Evolutionary conservation across 345 rosid genomes (phyloP), one percentile per base, ranked within the genome.

Genomic region (Salix suchowensis): DNA sequence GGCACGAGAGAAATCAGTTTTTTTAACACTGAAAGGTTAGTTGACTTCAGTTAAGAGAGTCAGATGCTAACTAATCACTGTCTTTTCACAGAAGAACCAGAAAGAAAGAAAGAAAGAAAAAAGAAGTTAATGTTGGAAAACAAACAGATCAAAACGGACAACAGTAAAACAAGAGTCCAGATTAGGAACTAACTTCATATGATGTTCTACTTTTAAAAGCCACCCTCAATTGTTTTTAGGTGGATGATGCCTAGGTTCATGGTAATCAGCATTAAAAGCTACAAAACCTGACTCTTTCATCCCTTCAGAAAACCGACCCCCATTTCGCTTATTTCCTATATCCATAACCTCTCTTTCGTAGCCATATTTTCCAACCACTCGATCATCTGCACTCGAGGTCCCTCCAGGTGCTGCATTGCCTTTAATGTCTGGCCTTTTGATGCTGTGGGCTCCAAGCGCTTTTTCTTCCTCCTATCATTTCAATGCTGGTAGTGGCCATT

Each of bases 231-330:
- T 91, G 70, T 92, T 88, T 87, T 88, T 91, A 34, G 97, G 96
- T 52, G 97, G 96, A 79, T 91, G 97, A 77, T 88, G 96, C 80
- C 91, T 89, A 34, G 94, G 89, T 64, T 82, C 54, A 86, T 82
- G 87, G 78, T 92, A 92, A 84, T 92, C 97, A 52, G 89, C 91
- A 82, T 77, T 88, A 76, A 84, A 89, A 77, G 90, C 90, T n/a
- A 87, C 89, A 71, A 91, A 87, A 74, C 85, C 91, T 46, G 77
- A 82, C 6, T 82, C 86, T 32, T 78, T 88, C 60, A 21, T 75
- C 70, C 77, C 85, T 73, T 81, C 74, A 58, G 68, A 18, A 30
- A 71, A 23, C 60, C 44, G 39, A 4, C 19, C 34, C 23, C 7
- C 74, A 0, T 42, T 71, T 81, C 54, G 50, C 65, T 78, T 60